Evolutionary conservation across 805 yeast species (phyloP).

Genomic region (Wickerhamiella kazuoi): DNA sequence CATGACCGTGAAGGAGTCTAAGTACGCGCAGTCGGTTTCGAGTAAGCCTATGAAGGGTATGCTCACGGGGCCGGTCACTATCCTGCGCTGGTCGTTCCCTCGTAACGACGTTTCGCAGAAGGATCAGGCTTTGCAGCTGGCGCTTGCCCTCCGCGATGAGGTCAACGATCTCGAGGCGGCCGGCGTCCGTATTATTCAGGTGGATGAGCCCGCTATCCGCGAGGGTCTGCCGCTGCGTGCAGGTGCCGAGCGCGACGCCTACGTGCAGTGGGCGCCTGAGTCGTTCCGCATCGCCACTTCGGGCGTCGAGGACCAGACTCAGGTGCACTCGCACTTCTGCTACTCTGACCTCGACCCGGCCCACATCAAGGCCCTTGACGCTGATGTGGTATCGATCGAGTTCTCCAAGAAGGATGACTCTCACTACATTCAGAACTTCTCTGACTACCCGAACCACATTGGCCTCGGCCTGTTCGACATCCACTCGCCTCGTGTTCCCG

Average conservation of each 20-base stretch:
- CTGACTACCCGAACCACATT: constrained; percentile 97
- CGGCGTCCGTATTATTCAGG: constrained; percentile 95
- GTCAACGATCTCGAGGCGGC: constrained; percentile 96
- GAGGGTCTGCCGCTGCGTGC: constrained; percentile 99
- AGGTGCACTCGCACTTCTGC: constrained; percentile 99
- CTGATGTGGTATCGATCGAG: constrained; percentile 98
- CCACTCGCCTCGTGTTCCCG: constrained; percentile 99
- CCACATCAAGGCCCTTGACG: constrained; percentile 98
- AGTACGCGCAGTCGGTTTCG: constrained; percentile 94
- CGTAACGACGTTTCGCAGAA: constrained; percentile 91
- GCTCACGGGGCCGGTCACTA: constrained; percentile 99
- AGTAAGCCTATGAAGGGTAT: constrained; percentile 97
- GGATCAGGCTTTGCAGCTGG: constrained; percentile 90
- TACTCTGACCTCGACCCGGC: constrained; percentile 99
- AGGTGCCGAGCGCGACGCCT: constrained; percentile 89
- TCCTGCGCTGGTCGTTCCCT: constrained; percentile 99
- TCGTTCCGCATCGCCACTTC: constrained; percentile 99
- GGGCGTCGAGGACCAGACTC: constrained; percentile 88
- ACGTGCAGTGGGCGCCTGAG: constrained; percentile 98
- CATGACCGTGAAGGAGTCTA: constrained; percentile 98
- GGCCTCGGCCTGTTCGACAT: constrained; percentile 98
- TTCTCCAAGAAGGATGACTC: constrained; percentile 99
- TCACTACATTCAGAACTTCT: constrained; percentile 92
- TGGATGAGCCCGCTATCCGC: constrained; percentile 99
- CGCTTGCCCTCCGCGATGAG: constrained; percentile 96